These are phyloP conservation scores for Raffaelea ambrosiae DNA, from an alignment of 2,329 filamentous ascomycete genomes.

Conservation along the genomic window DNA sequence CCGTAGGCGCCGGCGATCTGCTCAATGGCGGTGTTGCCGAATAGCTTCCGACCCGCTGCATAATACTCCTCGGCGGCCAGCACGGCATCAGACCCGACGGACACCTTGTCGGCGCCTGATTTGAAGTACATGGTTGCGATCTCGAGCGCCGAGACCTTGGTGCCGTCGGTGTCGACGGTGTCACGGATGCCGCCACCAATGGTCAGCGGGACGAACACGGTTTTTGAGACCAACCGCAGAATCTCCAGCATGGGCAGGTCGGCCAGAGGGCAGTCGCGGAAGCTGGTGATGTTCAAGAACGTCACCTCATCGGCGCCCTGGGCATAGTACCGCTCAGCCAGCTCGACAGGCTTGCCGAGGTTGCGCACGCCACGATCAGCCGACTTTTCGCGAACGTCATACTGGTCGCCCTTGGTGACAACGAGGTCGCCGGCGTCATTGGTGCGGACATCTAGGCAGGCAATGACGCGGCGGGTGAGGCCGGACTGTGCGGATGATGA, in stretches of 20 bases:
- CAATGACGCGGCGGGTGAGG: conserved; percentile 87
- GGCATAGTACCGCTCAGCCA: conserved; percentile 90
- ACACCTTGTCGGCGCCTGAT: conserved; percentile 94
- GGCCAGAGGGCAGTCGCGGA: conserved; percentile 86
- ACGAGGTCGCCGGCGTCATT: conserved; percentile 94
- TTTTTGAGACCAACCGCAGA: conserved; percentile 73
- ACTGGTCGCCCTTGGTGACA: conserved; percentile 97
- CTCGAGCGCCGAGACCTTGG: conserved; percentile 77
- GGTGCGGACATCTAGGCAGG: conserved; percentile 88
- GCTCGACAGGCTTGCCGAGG: conserved; percentile 90
- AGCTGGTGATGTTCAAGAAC: conserved; percentile 97
- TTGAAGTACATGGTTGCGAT: conserved; percentile 97
- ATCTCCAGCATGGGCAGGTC: conserved; percentile 97
- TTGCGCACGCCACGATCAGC: conserved; percentile 67
- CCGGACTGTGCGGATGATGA: conserved; percentile 31
- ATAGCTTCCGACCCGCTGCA: conserved; percentile 56
- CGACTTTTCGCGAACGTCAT: conserved; percentile 89
- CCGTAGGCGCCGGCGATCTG: conserved; percentile 90
- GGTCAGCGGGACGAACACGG: conserved; percentile 92
- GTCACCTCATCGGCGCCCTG: conserved; percentile 95
- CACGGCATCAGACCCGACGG: conserved; percentile 92
- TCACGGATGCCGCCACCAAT: conserved; percentile 94
- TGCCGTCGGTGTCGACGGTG: conserved; percentile 81
- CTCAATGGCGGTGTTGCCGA: conserved; percentile 85
- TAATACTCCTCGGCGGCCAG: conserved; percentile 89